These are phyloP conservation scores for Ogataea henricii DNA, from an alignment of 805 yeast genomes.

Conservation along the genomic window DNA sequence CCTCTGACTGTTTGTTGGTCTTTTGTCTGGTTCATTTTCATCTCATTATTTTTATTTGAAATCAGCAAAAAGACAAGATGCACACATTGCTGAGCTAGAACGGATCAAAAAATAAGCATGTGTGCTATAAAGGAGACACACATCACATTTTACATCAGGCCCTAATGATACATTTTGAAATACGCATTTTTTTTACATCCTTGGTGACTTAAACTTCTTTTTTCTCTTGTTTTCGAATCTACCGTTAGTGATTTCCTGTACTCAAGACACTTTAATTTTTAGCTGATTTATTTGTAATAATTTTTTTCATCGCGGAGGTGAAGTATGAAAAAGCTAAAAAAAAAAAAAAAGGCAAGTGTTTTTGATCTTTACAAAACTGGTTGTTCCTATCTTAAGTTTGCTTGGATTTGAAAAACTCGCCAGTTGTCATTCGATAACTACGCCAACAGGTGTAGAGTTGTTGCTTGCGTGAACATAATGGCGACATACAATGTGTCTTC, in stretches of 20 bases:
- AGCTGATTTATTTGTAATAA: not conserved
- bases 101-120: not conserved
- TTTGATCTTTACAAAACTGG: too few relatives aligned
- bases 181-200: conserved; percentile 7
- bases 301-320: conserved; percentile 1
- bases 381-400: too few relatives aligned
- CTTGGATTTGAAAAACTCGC: too few relatives aligned
- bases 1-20: conserved; percentile 40
- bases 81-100: not conserved
- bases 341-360: too few relatives aligned
- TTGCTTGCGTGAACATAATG: conserved; percentile 41
- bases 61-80: not conserved
- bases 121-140: not conserved
- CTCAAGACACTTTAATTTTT: conserved; percentile 2
- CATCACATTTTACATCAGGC: conserved; percentile 4
- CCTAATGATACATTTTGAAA: conserved; percentile 7
- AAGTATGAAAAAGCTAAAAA: not conserved
- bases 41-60: not conserved
- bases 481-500: conserved; percentile 59
- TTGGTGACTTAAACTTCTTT: not conserved
- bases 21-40: not conserved
- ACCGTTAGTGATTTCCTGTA: conserved; percentile 2
- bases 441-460: too few relatives aligned
- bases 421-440: too few relatives aligned
- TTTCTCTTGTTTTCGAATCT: conserved; percentile 2